Base-by-base conservation (phyloP, 2,329 filamentous ascomycete genomes). In the Cladorrhinum sp. region DNA sequence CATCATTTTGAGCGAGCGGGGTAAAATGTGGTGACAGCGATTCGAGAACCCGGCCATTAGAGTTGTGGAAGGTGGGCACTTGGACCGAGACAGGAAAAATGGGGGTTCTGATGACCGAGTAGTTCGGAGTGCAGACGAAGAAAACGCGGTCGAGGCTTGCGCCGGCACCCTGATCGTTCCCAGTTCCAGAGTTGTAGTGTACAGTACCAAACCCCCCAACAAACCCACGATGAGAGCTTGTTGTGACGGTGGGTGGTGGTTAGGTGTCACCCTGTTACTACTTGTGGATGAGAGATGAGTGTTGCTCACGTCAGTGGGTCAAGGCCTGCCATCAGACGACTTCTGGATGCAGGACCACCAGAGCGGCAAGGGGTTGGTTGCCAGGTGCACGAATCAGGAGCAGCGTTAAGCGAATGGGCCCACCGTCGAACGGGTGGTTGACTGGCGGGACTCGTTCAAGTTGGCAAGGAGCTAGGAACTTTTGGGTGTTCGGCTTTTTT, bases 371-470 rank as follows among this genome's bases (percentile, higher is more conserved):
- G 42, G 56, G 18, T 54, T 56, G 50, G 24, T 39, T 55, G 59
- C 49, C 55, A 55, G 28, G 42, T 60, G 58, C 52, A 33, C 69
- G 67, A 71, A 71, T 71, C 68, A 71, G 64, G 56, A 49, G 63
- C 10, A 12, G 46, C 30, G 30, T 49, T 71, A 71, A 71, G 68
- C 69, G 69, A 71, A 64, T 20, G 23, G 64, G 48, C 62, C 66
- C 67, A 65, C 65, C 53, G 33, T 30, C 49, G 54, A 42, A 55
- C 12, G 30, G 30, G 33, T 14, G 33, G 53, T 39, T 23, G 36
- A 23, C 52, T 54, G 26, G 52, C 16, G 52, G n/a, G 18, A 33
- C 26, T 18, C 12, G 26, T 21, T 46, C 23, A 30, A 26, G 23
- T 28, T 28, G 26, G 16, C 33, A 26, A 63, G 42, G n/a, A 20